Evolutionary conservation across 208 protist genomes (phyloP).

Genomic region (Leptomonas pyrrhocoris): DNA sequence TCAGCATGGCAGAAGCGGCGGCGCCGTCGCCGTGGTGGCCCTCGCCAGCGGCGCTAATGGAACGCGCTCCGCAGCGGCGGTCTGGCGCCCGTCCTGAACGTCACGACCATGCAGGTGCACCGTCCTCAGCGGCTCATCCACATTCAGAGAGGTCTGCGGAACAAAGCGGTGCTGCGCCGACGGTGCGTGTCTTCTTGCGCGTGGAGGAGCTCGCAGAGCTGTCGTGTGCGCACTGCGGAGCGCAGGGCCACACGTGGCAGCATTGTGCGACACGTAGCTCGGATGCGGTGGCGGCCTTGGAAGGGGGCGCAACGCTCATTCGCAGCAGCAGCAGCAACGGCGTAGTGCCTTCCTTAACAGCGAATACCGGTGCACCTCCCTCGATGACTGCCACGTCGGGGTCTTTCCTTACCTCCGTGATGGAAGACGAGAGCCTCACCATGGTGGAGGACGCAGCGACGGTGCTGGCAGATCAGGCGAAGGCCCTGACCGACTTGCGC

Average conservation of each 20-base stretch:
- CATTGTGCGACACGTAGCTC: constrained; percentile 22
- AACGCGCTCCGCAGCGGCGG: background rate
- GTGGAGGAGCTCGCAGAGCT: constrained; percentile 41
- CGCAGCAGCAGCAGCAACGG: background rate
- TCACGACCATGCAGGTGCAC: background rate
- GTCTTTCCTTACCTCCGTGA: constrained; percentile 1
- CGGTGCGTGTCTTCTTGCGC: constrained; percentile 34
- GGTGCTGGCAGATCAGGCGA: constrained; percentile 16
- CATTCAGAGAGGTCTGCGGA: background rate
- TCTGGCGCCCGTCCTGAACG: background rate
- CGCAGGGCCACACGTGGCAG: constrained; percentile 41
- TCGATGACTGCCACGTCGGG: background rate
- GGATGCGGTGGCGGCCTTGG: constrained; percentile 11
- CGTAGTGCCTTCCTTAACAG: background rate
- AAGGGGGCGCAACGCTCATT: background rate
- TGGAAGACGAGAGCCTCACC: constrained; percentile 21
- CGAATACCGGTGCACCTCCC: background rate
- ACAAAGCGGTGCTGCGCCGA: background rate
- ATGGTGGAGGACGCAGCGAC: constrained; percentile 28
- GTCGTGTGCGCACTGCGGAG: constrained; percentile 35
- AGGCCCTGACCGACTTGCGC: background rate
- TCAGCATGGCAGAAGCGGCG: background rate
- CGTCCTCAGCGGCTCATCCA: background rate
- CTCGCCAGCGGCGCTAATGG: background rate
- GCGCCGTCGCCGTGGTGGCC: background rate